phyloP scores from a whole-genome alignment of 495 filamentous ascomycete genomes.

The Alectoria sarmentosa region DNA sequence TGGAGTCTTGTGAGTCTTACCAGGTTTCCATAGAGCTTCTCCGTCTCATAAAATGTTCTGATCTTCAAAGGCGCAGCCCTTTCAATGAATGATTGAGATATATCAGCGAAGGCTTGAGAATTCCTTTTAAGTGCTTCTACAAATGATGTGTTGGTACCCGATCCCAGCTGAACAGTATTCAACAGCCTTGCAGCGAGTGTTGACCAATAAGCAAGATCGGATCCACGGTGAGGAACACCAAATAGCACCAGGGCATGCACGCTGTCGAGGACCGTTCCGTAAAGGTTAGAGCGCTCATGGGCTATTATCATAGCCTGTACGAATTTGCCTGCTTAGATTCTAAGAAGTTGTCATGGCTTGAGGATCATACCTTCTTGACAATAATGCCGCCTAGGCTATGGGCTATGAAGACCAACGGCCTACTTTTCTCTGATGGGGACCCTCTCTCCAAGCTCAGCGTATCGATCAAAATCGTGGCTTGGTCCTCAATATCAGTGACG shows the following conservation, averaged over 20 bases:
- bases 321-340: no score
- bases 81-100: conserved; percentile 26
- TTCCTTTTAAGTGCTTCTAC: not conserved
- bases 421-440: not conserved
- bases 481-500: conserved; percentile 9
- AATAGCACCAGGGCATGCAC: no score
- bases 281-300: conserved; percentile 24
- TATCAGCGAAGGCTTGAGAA: conserved; percentile 16
- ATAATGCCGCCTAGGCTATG: conserved; percentile 38
- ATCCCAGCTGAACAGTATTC: not conserved
- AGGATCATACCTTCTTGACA: conserved; percentile 34
- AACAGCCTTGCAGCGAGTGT: conserved; percentile 4
- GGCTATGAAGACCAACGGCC: conserved; percentile 33
- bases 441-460: not conserved
- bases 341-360: no score
- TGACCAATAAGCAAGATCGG: conserved; percentile 11
- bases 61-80: conserved; percentile 2
- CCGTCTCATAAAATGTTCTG: conserved; percentile 7
- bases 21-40: not conserved
- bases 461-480: conserved; percentile 17
- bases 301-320: no score
- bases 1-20: not conserved
- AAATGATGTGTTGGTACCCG: not conserved
- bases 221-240: conserved; percentile 17
- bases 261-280: conserved; percentile 15